phyloP scores from a whole-genome alignment of 2,329 filamentous ascomycete species.

The Phyllosticta capitalensis region DNA sequence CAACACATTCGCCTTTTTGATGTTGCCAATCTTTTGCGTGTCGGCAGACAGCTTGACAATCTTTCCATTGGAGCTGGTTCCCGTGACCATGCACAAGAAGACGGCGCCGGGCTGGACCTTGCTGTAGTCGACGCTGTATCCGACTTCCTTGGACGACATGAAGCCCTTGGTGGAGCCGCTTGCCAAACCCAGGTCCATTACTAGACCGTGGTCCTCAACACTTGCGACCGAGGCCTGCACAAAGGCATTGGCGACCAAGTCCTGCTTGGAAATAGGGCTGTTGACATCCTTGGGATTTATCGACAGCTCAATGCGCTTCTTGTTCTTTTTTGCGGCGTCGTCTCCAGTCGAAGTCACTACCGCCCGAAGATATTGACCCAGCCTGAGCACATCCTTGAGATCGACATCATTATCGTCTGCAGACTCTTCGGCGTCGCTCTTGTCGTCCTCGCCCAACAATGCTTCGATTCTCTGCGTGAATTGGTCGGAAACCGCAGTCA shows the following conservation, averaged over 20 bases:
- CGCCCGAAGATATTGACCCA: conserved; percentile 83
- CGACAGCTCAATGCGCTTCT: conserved; percentile 78
- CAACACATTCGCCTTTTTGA: conserved; percentile 56
- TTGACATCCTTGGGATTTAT: conserved; percentile 73
- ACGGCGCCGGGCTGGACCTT: conserved; percentile 74
- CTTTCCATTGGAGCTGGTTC: conserved; percentile 66
- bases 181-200: conserved; percentile 82
- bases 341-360: conserved; percentile 72
- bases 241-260: conserved; percentile 64
- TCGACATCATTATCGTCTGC: conserved; percentile 51
- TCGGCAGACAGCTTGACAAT: conserved; percentile 79
- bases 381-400: conserved; percentile 61
- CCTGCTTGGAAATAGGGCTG: conserved; percentile 59
- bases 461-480: conserved; percentile 67
- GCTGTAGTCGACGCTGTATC: conserved; percentile 52
- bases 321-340: conserved; percentile 55
- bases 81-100: conserved; percentile 70
- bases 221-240: conserved; percentile 83
- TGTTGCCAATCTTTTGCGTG: conserved; percentile 56
- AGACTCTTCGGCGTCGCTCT: conserved; percentile 44
- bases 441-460: conserved; percentile 50
- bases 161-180: conserved; percentile 66
- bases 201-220: conserved; percentile 88
- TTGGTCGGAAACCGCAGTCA: conserved; percentile 80
- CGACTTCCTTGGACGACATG: conserved; percentile 73